Percentiles rank a stretch among this genome's conserved stretches.
Evolutionary conservation across 371 early-diverging fungal genomes (phyloP).

Genomic region (Lichtheimia ornata): DNA sequence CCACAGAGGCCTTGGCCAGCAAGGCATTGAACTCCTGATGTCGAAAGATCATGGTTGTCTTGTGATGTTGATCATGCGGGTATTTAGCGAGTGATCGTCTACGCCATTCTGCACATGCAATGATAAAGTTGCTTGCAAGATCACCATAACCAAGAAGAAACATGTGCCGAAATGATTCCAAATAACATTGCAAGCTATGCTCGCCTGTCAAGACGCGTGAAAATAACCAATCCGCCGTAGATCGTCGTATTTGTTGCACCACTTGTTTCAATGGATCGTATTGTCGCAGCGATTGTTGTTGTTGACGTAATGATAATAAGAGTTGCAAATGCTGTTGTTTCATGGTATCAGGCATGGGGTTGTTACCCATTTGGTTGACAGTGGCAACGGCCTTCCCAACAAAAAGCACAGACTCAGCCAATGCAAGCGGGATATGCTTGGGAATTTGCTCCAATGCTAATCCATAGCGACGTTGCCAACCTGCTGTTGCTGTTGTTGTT

Average conservation of each 20-base stretch:
- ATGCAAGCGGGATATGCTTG: slow-evolving; percentile 43
- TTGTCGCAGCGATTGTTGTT: neutral
- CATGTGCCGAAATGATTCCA: slow-evolving; percentile 66
- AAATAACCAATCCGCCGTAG: slow-evolving; percentile 72
- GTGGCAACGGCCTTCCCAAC: slow-evolving; percentile 75
- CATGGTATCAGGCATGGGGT: slow-evolving; percentile 45
- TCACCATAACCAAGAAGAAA: slow-evolving; percentile 75
- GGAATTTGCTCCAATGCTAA: slow-evolving; percentile 56
- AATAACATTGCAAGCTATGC: slow-evolving; percentile 54
- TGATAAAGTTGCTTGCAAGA: slow-evolving; percentile 62
- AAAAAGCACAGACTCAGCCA: slow-evolving; percentile 70
- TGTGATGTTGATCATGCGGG: neutral
- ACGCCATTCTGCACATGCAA: slow-evolving; percentile 54
- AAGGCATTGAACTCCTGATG: slow-evolving; percentile 64
- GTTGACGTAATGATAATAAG: slow-evolving; percentile 30
- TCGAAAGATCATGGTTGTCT: slow-evolving; percentile 30
- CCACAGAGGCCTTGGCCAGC: slow-evolving; percentile 47
- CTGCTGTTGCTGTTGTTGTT: slow-evolving; percentile 11
- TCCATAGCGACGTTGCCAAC: slow-evolving; percentile 57
- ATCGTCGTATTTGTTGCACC: slow-evolving; percentile 52
- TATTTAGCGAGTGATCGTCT: slow-evolving; percentile 9
- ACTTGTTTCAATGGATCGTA: slow-evolving; percentile 28
- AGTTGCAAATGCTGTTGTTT: slow-evolving; percentile 41
- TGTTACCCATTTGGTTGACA: slow-evolving; percentile 33
- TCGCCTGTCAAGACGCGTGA: slow-evolving; percentile 65